These are phyloP conservation scores for Zygotorulaspora chibaensis DNA, from an alignment of 805 yeast species.

Conservation along the genomic window DNA sequence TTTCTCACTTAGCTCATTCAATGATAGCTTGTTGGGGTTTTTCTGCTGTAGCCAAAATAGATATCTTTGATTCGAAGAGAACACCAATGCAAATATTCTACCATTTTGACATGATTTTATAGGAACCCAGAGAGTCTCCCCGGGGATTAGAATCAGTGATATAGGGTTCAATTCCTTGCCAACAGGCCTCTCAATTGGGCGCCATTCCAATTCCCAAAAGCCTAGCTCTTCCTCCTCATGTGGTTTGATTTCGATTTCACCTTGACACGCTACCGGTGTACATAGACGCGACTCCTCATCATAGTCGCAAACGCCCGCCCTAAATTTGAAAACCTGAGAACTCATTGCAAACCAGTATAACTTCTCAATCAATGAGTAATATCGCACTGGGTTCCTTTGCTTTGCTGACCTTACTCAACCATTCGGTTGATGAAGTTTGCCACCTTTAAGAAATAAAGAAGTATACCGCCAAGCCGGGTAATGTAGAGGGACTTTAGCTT, in stretches of 20 bases:
- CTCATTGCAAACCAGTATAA: constrained; percentile 7
- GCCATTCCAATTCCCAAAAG: constrained; percentile 36
- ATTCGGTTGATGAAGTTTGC: background rate
- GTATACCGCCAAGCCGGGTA: background rate
- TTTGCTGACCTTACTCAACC: no score
- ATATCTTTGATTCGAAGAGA: constrained; percentile 57
- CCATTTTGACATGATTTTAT: constrained; percentile 70
- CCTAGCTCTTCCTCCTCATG: constrained; percentile 34
- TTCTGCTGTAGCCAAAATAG: constrained; percentile 73
- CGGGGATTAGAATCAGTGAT: constrained; percentile 68
- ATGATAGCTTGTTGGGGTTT: constrained; percentile 47
- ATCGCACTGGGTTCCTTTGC: no score
- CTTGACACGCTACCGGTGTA: constrained; percentile 56
- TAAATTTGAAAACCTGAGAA: constrained; percentile 39
- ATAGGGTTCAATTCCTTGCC: constrained; percentile 27
- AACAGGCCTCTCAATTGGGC: constrained; percentile 27
- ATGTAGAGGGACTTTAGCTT: background rate
- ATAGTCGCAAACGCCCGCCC: constrained; percentile 60
- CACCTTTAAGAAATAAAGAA: background rate
- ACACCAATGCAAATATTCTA: constrained; percentile 65
- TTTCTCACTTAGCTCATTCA: constrained; percentile 47
- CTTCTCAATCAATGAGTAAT: no score
- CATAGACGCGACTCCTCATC: constrained; percentile 53
- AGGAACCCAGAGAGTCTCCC: constrained; percentile 74
- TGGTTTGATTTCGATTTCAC: constrained; percentile 35